These are phyloP conservation scores for Margaritispora aquatica DNA, from an alignment of 495 filamentous ascomycete species.

Conservation along the genomic window DNA sequence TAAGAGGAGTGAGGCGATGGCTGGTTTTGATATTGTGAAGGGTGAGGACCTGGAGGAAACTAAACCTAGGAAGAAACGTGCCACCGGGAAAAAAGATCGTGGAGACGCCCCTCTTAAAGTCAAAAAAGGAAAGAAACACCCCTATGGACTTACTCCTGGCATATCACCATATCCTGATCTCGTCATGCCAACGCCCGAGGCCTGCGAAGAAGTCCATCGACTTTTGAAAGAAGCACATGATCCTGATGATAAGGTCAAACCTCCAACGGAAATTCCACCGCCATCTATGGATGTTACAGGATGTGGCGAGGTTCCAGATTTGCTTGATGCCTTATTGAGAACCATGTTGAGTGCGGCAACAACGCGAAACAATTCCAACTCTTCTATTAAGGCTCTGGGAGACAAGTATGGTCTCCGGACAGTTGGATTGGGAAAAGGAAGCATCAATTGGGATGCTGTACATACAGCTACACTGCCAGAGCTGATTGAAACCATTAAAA, in stretches of 20 bases:
- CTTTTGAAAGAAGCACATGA: constrained; percentile 65
- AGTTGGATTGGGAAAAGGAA: constrained; percentile 48
- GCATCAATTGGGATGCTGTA: constrained; percentile 83
- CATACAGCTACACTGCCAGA: constrained; percentile 54
- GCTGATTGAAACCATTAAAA: constrained; percentile 65
- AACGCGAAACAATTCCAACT: constrained; percentile 55
- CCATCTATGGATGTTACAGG: constrained; percentile 78
- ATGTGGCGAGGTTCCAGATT: constrained; percentile 89
- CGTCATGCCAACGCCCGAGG: constrained; percentile 57
- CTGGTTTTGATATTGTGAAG: neutral
- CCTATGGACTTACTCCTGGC: constrained; percentile 41
- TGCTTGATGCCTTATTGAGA: constrained; percentile 82
- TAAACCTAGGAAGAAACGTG: neutral
- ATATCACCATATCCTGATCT: constrained; percentile 65
- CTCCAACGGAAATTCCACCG: constrained; percentile 62
- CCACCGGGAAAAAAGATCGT: neutral
- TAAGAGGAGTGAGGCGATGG: neutral
- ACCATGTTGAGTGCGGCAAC: constrained; percentile 77
- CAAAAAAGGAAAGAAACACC: constrained; percentile 26
- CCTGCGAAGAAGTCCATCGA: constrained; percentile 68
- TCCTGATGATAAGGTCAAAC: constrained; percentile 35
- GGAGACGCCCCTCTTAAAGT: neutral
- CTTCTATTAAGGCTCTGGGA: constrained; percentile 66
- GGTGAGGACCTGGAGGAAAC: neutral
- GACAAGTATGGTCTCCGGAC: constrained; percentile 53